Base-by-base conservation (phyloP, 169 alveolate genomes). In the Cryptosporidium felis region DNA sequence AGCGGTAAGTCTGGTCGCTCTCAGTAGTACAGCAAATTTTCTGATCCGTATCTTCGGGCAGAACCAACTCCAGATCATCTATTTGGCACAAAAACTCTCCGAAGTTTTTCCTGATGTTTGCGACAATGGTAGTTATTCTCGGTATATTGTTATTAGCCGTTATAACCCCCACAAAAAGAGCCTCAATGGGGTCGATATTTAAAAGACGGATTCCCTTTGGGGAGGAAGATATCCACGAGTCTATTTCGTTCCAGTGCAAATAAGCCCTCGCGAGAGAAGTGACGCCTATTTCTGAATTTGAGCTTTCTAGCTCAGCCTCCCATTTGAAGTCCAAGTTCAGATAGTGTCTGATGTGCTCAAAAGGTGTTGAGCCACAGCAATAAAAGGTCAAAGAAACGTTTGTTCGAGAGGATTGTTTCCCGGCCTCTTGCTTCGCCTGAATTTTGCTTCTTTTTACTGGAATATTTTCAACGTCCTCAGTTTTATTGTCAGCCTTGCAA, bases 151-250 rank as follows among this genome's bases (percentile, higher is more conserved):
- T 74, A 38, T 74, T 74, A 38, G 85, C 85, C 32, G 85, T 74
- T 41, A 74, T 53, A 21, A 74, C 67, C 3, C 74, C 85, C 9
- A 56, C 65, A 74, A 74, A 74, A 2, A 56, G 65, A 51, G 85
- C 85, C 41, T 74, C 85, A 49, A 74, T 56, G 30, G 85, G 85
- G 42, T 74, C 85, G 56, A 74, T 74, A 53, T 74, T 74, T 3
- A 74, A 41, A 21, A 74, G 60, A 14, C 85, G 14, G 38, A 74
- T 53, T 5, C 85, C 85, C 23, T 36, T 74, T 12, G 66, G 85
- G n/a, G 74, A 74, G 9, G 85, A 66, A 10, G 36, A 32, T 30
- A 74, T 74, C 4, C 38, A 51, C 30, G 49, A 10, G 14, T 74
- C 85, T 16, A 34, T 30, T 26, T 74, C 40, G 38, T 51, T 58